Evolutionary conservation across 2,329 filamentous ascomycete species (phyloP).

Genomic region (Aureobasidium sp.): DNA sequence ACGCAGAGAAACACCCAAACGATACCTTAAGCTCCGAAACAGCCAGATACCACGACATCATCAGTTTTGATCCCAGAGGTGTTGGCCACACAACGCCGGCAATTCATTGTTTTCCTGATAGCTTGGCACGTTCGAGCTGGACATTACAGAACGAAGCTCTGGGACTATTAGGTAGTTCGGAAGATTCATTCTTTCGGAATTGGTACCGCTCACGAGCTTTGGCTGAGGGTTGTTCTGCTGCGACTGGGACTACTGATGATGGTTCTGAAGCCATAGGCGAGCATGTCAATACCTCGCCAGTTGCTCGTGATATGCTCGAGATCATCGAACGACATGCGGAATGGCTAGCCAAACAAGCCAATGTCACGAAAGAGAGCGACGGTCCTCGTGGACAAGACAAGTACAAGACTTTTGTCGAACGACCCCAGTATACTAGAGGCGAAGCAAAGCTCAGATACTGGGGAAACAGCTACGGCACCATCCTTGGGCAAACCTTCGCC

Average conservation of each 20-base stretch:
- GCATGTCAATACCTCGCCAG: conserved; percentile 37
- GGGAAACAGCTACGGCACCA: conserved; percentile 39
- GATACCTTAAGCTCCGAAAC: conserved; percentile 13
- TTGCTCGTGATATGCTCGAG: conserved; percentile 40
- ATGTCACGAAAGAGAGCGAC: neutral
- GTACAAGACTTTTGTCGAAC: neutral
- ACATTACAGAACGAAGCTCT: conserved; percentile 25
- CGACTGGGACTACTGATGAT: conserved; percentile 2
- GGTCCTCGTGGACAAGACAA: neutral
- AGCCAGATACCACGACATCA: conserved; percentile 27
- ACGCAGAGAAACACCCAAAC: neutral
- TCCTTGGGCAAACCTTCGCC: conserved; percentile 39
- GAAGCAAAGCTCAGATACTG: conserved; percentile 25
- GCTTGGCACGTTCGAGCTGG: conserved; percentile 22
- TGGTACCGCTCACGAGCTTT: conserved; percentile 32
- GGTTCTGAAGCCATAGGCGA: conserved; percentile 23
- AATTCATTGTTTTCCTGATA: conserved; percentile 27
- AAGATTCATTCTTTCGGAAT: conserved; percentile 29
- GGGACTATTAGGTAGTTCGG: conserved; percentile 31
- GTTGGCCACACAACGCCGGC: conserved; percentile 28
- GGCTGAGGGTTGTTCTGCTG: conserved; percentile 18
- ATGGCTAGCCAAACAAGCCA: conserved; percentile 15
- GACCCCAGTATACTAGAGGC: neutral
- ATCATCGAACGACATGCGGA: conserved; percentile 36
- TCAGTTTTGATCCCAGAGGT: conserved; percentile 34